These are phyloP conservation scores for Ganoderma sinense DNA, from an alignment of 1,284 basidiomycete genomes.

Conservation along the genomic window DNA sequence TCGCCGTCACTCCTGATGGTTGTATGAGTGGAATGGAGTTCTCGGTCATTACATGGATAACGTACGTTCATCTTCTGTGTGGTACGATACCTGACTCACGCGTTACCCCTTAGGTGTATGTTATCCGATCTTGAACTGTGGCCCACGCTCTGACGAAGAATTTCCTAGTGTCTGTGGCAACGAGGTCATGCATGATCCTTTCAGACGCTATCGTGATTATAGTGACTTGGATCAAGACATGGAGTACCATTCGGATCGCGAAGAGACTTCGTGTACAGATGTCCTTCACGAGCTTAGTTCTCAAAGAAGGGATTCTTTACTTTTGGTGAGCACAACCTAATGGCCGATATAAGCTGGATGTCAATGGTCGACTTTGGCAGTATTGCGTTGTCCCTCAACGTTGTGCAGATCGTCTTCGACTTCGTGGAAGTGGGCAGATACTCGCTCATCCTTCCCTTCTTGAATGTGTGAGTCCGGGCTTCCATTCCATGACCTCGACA, in stretches of 20 bases:
- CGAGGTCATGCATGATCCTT: conserved; percentile 18
- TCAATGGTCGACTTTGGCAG: conserved; percentile 1
- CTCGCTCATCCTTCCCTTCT: conserved; percentile 19
- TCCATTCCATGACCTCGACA: background rate
- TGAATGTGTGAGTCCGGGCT: conserved; percentile 20
- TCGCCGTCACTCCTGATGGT: background rate
- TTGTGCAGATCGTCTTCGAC: conserved; percentile 23
- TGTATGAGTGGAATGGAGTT: conserved; percentile 7
- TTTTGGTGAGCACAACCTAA: conserved; percentile 14
- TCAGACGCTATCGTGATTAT: conserved; percentile 28
- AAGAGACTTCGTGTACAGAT: conserved; percentile 1
- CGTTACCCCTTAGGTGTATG: background rate
- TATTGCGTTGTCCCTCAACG: conserved; percentile 21
- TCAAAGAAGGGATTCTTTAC: conserved; percentile 27
- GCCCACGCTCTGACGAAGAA: background rate
- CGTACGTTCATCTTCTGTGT: conserved; percentile 3
- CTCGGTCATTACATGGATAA: conserved; percentile 2
- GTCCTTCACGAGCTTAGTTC: conserved; percentile 24
- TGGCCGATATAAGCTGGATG: background rate
- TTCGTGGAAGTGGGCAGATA: conserved; percentile 11
- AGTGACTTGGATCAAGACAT: conserved; percentile 28
- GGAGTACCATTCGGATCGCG: conserved; percentile 12
- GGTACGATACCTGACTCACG: background rate
- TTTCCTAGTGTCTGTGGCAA: conserved; percentile 19
- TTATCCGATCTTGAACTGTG: background rate